Evolutionary conservation across 2,329 filamentous ascomycete species (phyloP).

Genomic region (Arthrinium puccinioides): DNA sequence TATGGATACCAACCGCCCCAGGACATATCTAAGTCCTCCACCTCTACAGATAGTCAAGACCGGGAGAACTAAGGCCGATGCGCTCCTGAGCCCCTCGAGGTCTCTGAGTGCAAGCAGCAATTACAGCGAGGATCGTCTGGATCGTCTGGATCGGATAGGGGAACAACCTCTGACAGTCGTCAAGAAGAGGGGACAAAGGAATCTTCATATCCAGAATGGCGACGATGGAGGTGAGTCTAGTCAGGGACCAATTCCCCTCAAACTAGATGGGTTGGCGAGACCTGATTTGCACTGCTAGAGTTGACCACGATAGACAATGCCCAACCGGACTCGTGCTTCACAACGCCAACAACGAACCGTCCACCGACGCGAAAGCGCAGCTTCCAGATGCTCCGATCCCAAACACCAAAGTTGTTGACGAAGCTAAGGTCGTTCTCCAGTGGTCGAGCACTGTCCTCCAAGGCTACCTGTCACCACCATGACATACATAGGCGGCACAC

Average conservation of each 20-base stretch:
- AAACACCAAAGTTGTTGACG: conserved; percentile 12
- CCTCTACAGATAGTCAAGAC: not conserved
- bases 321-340: no score
- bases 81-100: not conserved
- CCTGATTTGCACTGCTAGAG: no score
- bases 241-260: no score
- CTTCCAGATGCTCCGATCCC: conserved; percentile 6
- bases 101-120: not conserved
- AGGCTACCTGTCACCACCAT: conserved; percentile 11
- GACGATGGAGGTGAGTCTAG: no score
- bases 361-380: no score
- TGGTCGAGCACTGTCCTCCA: conserved; percentile 14
- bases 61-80: not conserved
- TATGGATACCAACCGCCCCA: not conserved
- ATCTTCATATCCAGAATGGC: no score
- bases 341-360: no score
- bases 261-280: no score
- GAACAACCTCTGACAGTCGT: not conserved
- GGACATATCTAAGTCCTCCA: not conserved
- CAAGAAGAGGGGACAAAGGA: not conserved
- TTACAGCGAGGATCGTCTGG: not conserved
- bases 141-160: not conserved
- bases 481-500: conserved; percentile 4
- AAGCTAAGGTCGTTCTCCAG: conserved; percentile 17
- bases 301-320: no score